Base-by-base conservation (phyloP, 2,329 filamentous ascomycete species). In the Dryadomyces sulphureus region DNA sequence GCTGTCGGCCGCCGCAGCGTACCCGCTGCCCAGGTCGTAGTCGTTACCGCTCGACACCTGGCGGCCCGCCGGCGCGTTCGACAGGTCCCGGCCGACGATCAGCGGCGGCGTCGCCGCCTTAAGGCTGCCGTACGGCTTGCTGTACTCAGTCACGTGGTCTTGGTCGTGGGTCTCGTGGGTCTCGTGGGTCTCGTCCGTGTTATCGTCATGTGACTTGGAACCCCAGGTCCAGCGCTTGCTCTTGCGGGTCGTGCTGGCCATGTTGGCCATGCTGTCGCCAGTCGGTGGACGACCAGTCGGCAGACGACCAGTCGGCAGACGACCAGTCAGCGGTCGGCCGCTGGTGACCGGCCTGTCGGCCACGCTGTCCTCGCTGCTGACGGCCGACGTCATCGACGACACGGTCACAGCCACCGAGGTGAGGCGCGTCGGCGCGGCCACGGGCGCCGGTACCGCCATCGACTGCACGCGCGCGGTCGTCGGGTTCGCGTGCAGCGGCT, bases 41-140 rank as follows among this genome's bases (percentile, higher is more conserved):
- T 81, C 77, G 48, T 73, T 76, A 1, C 76, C 77, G 5, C 72
- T 73, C 12, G 73, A 77, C 5, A 78, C 65, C 56, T 79, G 75
- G 41, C 75, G 64, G 22, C 58, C 61, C 57, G 14, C 66, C 68
- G 22, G 55, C 52, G 24, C 39, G 34, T 6, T 22, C 22, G 8
- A 20, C 27, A 45, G 25, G 5, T 48, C 46, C 27, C 55, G 57
- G 14, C 69, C 71, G 12, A 78, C 56, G 52, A 75, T 65, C 14
- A 76, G 57, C 0, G 75, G 76, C 24, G 73, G 71, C 6, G 72
- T 74, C 1, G 62, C 68, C 4, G 69, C 56, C 54, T 66, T 70
- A 40, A 79, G 62, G 42, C 73, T 68, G n/a, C 74, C 74, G 52
- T 81, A 80, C n/a, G 72, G 67, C 56, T 73, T 74, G 9, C 53